Evolutionary conservation across 2,329 filamentous ascomycete species (phyloP), one percentile per base, ranked within the genome.

Genomic region (Fusarium sp.): DNA sequence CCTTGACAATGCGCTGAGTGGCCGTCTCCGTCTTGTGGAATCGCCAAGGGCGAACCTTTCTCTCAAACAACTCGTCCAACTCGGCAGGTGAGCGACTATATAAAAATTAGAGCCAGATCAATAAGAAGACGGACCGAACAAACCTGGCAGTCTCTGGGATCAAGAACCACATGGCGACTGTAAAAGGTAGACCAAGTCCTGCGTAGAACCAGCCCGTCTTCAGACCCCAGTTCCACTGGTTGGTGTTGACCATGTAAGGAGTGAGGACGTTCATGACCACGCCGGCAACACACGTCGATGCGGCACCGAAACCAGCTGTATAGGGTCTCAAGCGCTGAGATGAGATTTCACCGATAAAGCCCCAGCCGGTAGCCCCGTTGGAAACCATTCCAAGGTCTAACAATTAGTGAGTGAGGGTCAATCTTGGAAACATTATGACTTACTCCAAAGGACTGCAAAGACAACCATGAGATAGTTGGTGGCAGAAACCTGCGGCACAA

Each of bases 301-400:
- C 79, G 1, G 79, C 78, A 22, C 76, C 79, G 33, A 81, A 73
- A 3, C 80, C 79, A 6, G 81, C 77, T 0, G 81, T 82, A 20
- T 79, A 79, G 0, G 78, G 76, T 0, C 81, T 78, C 5, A 83
- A 72, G 5, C 81, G 77, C 16, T 81, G 80, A 0, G 82, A 80
- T 0, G 82, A 83, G 10, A 83, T 81, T 64, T 84, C 83, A 36
- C 76, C 79, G 38, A 80, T 77, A 51, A 79, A 79, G 2, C 78
- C 78, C 74, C 77, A 81, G 6, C 78, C 78, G 1, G 77, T 75
- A 6, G 65, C 65, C 1, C 65, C 65, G 14, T 67, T 67, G 2
- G 65, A 31, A 11, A 55, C 33, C 62, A 70, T 70, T 17, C 65
- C 64, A 16, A 68, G 55, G 6, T 70, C 64, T 70, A 35, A 1